These are phyloP conservation scores for Xylariaceae sp. DNA, from an alignment of 2,329 filamentous ascomycete species.

Conservation along the genomic window DNA sequence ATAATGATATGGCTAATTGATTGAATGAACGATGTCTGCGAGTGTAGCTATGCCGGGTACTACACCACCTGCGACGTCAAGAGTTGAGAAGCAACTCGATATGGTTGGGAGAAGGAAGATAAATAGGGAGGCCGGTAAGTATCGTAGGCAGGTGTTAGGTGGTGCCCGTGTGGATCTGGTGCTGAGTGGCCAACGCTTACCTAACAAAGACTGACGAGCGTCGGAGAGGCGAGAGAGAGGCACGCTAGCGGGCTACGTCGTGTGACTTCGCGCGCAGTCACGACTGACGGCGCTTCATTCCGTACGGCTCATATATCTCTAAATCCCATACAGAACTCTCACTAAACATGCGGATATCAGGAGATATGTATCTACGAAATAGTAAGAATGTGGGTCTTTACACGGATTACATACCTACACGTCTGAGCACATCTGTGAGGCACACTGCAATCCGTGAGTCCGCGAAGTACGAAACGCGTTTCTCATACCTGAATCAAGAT, in stretches of 20 bases:
- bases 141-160: neutral
- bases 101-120: slow-evolving; percentile 16
- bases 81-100: slow-evolving; percentile 13
- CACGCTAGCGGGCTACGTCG: neutral
- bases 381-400: too few species aligned
- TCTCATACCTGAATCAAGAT: too few species aligned
- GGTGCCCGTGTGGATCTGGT: neutral
- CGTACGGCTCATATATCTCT: too few species aligned
- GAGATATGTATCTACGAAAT: too few species aligned
- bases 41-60: slow-evolving; percentile 19
- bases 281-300: too few species aligned
- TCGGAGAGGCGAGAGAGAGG: neutral
- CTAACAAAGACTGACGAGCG: neutral
- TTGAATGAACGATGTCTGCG: slow-evolving; percentile 13
- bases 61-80: slow-evolving; percentile 12
- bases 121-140: slow-evolving; percentile 10
- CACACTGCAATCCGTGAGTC: too few species aligned
- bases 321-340: too few species aligned
- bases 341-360: too few species aligned
- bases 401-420: too few species aligned
- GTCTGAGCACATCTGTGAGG: too few species aligned
- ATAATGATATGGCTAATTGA: slow-evolving; percentile 12
- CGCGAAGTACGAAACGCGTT: too few species aligned
- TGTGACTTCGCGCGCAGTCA: too few species aligned
- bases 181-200: slow-evolving; percentile 10